Conservation (phyloP, 768 basidiomycete genomes). For the Chalciporus pseudorubinellus region DNA sequence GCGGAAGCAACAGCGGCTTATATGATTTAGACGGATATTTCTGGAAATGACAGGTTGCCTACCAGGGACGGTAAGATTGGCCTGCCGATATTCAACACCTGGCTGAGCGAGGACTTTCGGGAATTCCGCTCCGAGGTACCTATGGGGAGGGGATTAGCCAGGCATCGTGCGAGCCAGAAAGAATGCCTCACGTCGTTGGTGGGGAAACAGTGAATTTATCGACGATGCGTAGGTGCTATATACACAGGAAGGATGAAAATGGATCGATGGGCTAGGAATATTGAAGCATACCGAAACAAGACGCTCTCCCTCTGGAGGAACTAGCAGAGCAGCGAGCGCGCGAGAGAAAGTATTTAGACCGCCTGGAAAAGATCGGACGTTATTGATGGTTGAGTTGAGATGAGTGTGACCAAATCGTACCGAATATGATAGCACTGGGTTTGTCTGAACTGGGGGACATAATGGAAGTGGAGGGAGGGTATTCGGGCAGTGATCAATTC, state of each 20-base stretch:
- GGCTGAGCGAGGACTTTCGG: conserved; percentile 63
- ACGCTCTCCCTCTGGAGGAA: conserved; percentile 64
- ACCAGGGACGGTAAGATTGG: conserved; percentile 75
- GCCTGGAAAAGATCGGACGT: conserved; percentile 41
- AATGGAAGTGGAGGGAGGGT: conserved; percentile 8
- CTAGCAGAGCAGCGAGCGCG: conserved; percentile 62
- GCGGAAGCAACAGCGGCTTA: conserved; percentile 63
- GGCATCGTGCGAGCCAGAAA: conserved; percentile 19
- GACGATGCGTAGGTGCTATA: conserved; percentile 64
- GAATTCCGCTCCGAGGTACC: conserved; percentile 79
- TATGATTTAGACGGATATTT: conserved; percentile 13
- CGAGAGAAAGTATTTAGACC: conserved; percentile 80
- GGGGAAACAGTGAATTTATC: conserved; percentile 73
- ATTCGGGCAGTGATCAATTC: conserved; percentile 19
- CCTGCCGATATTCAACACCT: conserved; percentile 77
- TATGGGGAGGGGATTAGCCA: conserved; percentile 28
- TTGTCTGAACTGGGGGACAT: conserved; percentile 39
- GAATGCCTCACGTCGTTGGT: conserved; percentile 60
- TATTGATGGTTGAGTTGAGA: conserved; percentile 8
- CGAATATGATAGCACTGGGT: conserved; percentile 75
- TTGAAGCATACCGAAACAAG: conserved; percentile 63
- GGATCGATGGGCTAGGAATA: conserved; percentile 10
- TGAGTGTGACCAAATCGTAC: conserved; percentile 39
- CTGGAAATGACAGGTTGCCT: conserved; percentile 24
- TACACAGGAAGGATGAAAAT: background rate